phyloP scores from a whole-genome alignment of 2,329 filamentous ascomycete genomes.

The Venturia asperata region DNA sequence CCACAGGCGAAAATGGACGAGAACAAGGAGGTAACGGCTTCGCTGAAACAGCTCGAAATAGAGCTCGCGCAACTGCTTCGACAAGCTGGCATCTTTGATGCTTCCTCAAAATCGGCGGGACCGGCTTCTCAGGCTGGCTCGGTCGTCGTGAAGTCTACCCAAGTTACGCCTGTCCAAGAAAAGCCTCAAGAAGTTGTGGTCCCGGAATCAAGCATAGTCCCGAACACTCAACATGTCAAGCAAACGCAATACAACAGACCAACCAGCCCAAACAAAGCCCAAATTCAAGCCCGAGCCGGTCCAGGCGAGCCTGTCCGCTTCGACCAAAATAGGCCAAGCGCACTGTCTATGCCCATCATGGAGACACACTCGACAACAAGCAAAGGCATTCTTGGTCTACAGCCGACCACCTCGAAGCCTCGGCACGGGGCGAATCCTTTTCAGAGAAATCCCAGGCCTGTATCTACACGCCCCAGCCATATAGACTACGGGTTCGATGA shows the following conservation, averaged over 20 bases:
- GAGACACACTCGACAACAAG: neutral
- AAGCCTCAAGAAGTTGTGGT: neutral
- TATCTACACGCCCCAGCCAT: slow-evolving; percentile 21
- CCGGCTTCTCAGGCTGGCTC: neutral
- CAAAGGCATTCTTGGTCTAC: neutral
- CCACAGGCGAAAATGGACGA: neutral
- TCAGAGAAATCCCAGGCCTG: slow-evolving; percentile 5
- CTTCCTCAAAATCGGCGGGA: neutral
- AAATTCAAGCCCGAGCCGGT: neutral
- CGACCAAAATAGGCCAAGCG: neutral
- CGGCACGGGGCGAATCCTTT: slow-evolving; percentile 14
- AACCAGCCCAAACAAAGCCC: slow-evolving; percentile 6
- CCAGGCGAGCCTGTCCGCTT: neutral
- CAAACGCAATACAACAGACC: slow-evolving; percentile 17
- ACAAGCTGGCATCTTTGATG: slow-evolving; percentile 6
- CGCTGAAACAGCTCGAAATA: slow-evolving; percentile 9
- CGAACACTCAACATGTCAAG: slow-evolving; percentile 10
- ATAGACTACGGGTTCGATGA: slow-evolving; percentile 25
- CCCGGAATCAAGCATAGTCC: slow-evolving; percentile 16
- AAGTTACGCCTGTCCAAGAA: slow-evolving; percentile 7
- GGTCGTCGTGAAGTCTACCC: slow-evolving; percentile 19
- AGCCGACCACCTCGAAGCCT: neutral
- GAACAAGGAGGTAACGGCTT: slow-evolving; percentile 8
- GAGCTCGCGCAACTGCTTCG: slow-evolving; percentile 9
- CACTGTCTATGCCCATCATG: neutral